These are phyloP conservation scores for Eucalyptus sp. DNA, from an alignment of 345 rosid genomes.

Conservation along the genomic window DNA sequence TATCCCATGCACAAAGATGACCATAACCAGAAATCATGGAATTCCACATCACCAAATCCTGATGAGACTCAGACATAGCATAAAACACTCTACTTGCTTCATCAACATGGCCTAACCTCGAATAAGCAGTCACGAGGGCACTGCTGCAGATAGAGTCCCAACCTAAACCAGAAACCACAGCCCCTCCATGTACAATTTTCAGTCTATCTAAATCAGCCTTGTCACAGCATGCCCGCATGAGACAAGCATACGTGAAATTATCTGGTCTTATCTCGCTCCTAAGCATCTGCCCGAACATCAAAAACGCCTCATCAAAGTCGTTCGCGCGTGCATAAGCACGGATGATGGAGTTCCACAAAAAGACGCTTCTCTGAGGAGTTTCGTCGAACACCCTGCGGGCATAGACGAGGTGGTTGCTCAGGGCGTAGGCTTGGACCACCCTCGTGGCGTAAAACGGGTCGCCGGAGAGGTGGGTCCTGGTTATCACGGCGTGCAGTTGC, in stretches of 20 bases:
- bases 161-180: conserved; percentile 41
- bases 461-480: conserved; percentile 26
- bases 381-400: conserved; percentile 67
- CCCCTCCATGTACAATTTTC: conserved; percentile 46
- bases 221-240: conserved; percentile 54
- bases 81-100: conserved; percentile 51
- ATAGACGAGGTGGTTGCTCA: conserved; percentile 26
- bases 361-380: conserved; percentile 62
- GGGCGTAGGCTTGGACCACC: conserved; percentile 34
- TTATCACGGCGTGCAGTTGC: conserved; percentile 52
- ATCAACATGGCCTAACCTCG: conserved; percentile 30
- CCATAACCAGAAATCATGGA: conserved; percentile 67
- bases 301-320: conserved; percentile 12
- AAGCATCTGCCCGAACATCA: conserved; percentile 38
- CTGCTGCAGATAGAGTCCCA: conserved; percentile 45
- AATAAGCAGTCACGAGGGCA: conserved; percentile 60
- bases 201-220: conserved; percentile 23
- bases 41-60: conserved; percentile 80
- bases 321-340: conserved; percentile 53
- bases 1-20: conserved; percentile 28
- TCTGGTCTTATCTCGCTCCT: conserved; percentile 40
- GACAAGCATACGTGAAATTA: conserved; percentile 63
- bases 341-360: conserved; percentile 76
- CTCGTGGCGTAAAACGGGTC: conserved; percentile 72
- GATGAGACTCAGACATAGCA: conserved; percentile 26